Conservation (phyloP, 345 rosid genomes). For the Citrus inodora region DNA sequence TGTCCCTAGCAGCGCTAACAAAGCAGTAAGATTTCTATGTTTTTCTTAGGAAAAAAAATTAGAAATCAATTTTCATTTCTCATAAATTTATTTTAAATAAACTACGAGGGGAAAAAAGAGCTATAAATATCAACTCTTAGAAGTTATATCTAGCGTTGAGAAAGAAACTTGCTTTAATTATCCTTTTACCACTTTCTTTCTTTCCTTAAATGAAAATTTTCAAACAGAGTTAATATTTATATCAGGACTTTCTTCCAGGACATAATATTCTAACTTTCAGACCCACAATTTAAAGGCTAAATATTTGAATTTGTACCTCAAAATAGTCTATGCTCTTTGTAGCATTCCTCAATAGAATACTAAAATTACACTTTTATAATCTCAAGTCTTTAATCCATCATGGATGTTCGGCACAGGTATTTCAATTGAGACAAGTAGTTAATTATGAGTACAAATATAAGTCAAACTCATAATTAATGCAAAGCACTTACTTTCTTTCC, state of each 20-base stretch:
- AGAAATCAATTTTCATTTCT: background rate
- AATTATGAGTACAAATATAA: background rate
- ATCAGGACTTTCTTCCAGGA: background rate
- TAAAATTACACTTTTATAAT: background rate
- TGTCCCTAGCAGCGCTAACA: background rate
- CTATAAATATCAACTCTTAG: background rate
- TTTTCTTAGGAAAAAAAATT: background rate
- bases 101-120: background rate
- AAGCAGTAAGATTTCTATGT: background rate
- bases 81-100: no score
- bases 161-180: background rate
- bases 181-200: background rate
- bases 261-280: background rate
- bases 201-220: background rate
- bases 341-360: background rate
- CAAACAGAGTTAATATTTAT: background rate
- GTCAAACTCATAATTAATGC: background rate
- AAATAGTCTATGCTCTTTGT: background rate
- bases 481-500: constrained; percentile 55
- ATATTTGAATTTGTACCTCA: background rate
- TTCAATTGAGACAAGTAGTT: background rate
- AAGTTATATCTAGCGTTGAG: background rate
- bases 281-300: background rate
- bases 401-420: background rate
- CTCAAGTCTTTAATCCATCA: background rate